Base-by-base conservation (phyloP, 2,329 filamentous ascomycete genomes). In the Pezicula radicicola region DNA sequence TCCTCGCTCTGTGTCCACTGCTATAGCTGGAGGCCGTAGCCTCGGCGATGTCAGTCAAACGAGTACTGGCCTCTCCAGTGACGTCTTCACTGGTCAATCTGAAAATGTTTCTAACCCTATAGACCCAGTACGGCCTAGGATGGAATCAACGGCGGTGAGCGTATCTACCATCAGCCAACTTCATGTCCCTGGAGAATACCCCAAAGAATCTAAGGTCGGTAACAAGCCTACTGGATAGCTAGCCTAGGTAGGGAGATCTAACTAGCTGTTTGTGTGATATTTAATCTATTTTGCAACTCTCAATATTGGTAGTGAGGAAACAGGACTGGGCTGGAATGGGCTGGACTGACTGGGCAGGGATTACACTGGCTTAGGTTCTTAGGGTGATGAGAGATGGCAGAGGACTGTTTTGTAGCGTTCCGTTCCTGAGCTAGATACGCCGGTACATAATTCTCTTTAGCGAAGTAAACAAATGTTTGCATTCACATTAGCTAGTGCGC, bases 101-200 rank as follows among this genome's bases (percentile, higher is more conserved):
- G 48, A 55, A 33, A 27, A 42, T 43, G 40, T 43, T n/a, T 47
- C 57, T 16, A 50, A 53, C 30, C 52, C 58, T 18, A 52, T 56
- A 13, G 58, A 57, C 15, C 16, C 40, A 25, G 19, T 33, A n/a
- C 48, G 59, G 39, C 63, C 63, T 19, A 42, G 48, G 10, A 48
- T 64, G 12, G 55, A 8, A 16, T 18, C 42, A 25, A 45, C 59
- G 25, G 55, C 57, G 12, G 59, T 58, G 15, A 65, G 62, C 41
- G 59, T 56, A 6, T 48, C 55, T 39, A 66, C 58, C 42, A 60
- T 66, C 30, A 61, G 58, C 19, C 58, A 66, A 36, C 55, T 68
- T 13, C 65, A 68, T 52, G 57, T 68, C 39, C 65, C 65, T 3
- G 65, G 65, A 3, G 65, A 65, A 42, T 68, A 51, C 50, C 65